Conservation (phyloP, 352 stramenopile species). For the Phytophthora macrochlamydospora region DNA sequence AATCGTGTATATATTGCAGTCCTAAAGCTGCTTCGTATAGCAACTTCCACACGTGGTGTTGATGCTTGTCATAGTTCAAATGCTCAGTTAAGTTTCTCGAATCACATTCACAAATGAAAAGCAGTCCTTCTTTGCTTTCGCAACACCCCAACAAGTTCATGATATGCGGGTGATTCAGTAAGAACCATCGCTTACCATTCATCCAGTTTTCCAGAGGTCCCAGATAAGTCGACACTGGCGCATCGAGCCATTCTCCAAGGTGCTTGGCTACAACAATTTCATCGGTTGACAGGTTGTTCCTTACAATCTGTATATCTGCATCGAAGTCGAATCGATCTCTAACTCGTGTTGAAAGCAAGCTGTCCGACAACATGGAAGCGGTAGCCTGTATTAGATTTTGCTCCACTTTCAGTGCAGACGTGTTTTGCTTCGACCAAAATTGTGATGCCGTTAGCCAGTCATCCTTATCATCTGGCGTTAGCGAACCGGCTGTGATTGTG, state of each 20-base stretch:
- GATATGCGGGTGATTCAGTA: not conserved
- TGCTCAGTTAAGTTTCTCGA: not conserved
- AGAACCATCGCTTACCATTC: not conserved
- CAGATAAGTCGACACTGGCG: not conserved
- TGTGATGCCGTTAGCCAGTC: not conserved
- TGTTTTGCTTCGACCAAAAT: not conserved
- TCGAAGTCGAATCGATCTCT: not conserved
- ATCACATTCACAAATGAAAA: not conserved
- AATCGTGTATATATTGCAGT: not conserved
- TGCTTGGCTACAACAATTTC: not conserved
- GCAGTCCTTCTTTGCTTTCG: not conserved
- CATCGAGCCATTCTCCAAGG: not conserved
- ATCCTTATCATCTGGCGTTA: not conserved
- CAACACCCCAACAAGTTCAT: not conserved
- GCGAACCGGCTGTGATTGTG: not conserved
- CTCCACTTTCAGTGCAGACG: not conserved
- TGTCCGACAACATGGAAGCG: not conserved
- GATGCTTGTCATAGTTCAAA: not conserved
- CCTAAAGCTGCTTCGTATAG: not conserved
- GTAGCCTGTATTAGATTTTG: not conserved
- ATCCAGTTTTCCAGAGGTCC: not conserved
- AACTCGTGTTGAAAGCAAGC: not conserved
- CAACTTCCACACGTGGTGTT: not conserved
- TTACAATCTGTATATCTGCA: not conserved
- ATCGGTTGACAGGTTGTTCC: no score